A percentile compares a stretch with the other conserved stretches of the same genome.
Conservation (phyloP, 106 monocot species). For the Phalaenopsis equestris region DNA sequence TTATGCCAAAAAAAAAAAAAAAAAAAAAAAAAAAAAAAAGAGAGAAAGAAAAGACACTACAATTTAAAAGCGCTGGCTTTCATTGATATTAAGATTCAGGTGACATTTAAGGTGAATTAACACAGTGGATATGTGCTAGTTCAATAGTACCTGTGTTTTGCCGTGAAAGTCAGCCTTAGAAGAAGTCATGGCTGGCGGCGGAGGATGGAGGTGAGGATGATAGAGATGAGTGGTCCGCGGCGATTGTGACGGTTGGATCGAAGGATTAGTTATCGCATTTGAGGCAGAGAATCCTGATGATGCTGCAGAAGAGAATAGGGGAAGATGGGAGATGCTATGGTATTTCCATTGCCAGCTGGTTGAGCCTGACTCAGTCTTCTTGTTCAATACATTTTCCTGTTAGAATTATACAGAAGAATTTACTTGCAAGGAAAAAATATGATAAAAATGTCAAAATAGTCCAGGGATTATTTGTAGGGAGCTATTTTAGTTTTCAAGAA, state of each 20-base stretch:
- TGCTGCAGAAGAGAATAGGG: conserved; percentile 4
- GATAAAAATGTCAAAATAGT: too few species aligned
- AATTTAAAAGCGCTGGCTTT: neutral
- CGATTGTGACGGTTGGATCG: neutral
- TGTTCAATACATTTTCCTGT: conserved; percentile 1
- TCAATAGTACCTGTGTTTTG: neutral
- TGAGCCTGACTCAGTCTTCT: neutral
- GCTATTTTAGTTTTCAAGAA: too few species aligned
- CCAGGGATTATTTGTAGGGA: too few species aligned
- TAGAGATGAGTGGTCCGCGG: neutral
- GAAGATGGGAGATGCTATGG: neutral
- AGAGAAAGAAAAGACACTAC: neutral
- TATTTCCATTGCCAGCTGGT: neutral
- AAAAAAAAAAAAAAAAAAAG: neutral
- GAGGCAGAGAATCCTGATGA: conserved; percentile 8
- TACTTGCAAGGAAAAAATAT: neutral
- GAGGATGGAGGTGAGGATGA: neutral
- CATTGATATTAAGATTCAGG: neutral
- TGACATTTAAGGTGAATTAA: neutral
- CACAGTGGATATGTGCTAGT: neutral
- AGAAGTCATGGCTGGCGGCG: neutral
- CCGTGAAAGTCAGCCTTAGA: neutral
- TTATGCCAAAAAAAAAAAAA: neutral
- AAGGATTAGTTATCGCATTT: neutral
- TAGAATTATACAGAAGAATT: neutral